Conservation (phyloP, 805 yeast genomes). For the Saccharomyces jurei region DNA sequence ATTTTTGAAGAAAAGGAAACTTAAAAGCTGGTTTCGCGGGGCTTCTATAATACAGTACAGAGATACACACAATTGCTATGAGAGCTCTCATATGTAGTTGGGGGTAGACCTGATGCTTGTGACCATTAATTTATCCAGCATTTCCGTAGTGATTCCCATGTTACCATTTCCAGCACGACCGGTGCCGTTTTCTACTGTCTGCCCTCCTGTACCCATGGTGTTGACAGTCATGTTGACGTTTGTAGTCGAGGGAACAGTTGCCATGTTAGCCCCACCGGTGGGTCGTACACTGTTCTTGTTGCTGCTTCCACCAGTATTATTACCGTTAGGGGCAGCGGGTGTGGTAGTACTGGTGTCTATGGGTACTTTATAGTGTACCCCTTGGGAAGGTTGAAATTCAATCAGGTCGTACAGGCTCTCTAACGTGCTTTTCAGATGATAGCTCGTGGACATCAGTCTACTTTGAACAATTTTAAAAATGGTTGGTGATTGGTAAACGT, state of each 20-base stretch:
- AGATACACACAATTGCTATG: not conserved
- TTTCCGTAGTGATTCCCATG: constrained; percentile 18
- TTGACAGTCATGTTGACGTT: constrained; percentile 9
- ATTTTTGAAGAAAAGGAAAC: not conserved
- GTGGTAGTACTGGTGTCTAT: constrained; percentile 2
- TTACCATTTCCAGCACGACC: not conserved
- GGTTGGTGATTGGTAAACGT: constrained; percentile 83
- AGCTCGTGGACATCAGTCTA: constrained; percentile 47
- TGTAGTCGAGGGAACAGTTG: constrained; percentile 6
- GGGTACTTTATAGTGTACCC: constrained; percentile 28
- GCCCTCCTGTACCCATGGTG: not conserved
- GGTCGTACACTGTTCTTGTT: not conserved
- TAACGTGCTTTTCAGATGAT: constrained; percentile 39
- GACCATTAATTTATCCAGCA: constrained; percentile 26
- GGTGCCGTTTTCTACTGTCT: constrained; percentile 3
- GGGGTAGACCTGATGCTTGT: constrained; percentile 29
- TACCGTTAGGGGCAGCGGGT: not conserved
- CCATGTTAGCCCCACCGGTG: not conserved
- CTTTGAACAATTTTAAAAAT: constrained; percentile 66
- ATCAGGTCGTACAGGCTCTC: constrained; percentile 41
- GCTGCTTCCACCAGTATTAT: constrained; percentile 2
- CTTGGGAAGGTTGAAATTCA: constrained; percentile 51
- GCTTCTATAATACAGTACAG: not conserved
- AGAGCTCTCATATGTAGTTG: constrained; percentile 18
- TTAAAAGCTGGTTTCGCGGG: not conserved